These are phyloP conservation scores for Pyrus betulifolia DNA, from an alignment of 306 rosid genomes.

Conservation along the genomic window DNA sequence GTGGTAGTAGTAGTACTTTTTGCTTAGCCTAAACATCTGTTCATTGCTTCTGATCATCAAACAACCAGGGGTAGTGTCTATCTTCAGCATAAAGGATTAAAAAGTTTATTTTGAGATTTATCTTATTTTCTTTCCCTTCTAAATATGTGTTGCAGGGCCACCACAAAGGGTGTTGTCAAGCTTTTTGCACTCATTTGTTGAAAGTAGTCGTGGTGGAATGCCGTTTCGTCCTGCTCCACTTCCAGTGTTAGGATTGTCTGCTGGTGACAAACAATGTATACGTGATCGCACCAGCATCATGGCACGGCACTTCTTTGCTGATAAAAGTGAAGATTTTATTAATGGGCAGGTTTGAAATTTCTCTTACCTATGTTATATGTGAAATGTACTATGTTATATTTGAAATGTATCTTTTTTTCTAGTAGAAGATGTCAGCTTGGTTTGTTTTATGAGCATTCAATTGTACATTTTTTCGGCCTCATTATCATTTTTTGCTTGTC, in stretches of 20 bases:
- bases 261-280: conserved; percentile 91
- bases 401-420: not conserved
- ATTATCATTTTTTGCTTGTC: not conserved
- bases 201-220: conserved; percentile 79
- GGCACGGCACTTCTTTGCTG: conserved; percentile 98
- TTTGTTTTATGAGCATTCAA: not conserved
- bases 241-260: conserved; percentile 81
- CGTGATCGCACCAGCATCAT: conserved; percentile 93
- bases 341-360: conserved; percentile 69
- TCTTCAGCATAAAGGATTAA: not conserved
- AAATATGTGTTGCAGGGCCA: conserved; percentile 54
- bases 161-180: conserved; percentile 87
- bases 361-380: not conserved
- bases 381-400: not conserved
- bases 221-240: conserved; percentile 84
- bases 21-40: not conserved
- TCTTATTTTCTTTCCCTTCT: conserved; percentile 7
- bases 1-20: not conserved
- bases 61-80: not conserved
- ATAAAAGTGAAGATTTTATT: conserved; percentile 83
- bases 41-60: not conserved
- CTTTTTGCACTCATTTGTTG: conserved; percentile 89
- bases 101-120: not conserved
- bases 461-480: not conserved
- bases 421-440: not conserved